Conservation (phyloP, 2,329 filamentous ascomycete genomes). For the Aspergillus ustus region DNA sequence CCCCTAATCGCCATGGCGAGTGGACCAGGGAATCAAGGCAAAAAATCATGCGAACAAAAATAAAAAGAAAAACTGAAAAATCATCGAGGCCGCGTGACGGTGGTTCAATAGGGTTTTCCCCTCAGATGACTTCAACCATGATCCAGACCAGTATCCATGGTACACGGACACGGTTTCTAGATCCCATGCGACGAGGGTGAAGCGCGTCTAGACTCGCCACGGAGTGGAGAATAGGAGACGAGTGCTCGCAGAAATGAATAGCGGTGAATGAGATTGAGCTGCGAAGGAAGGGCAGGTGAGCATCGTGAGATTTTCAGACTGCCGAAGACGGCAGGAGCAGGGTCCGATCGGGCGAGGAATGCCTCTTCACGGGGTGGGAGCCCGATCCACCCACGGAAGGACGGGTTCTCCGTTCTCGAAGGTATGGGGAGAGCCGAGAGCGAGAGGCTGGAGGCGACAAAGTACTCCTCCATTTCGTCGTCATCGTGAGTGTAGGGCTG, state of each 20-base stretch:
- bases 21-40: neutral
- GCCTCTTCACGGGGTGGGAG: neutral
- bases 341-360: slow-evolving; percentile 13
- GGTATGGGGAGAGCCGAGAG: neutral
- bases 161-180: slow-evolving; percentile 16
- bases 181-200: neutral
- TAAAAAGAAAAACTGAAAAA: slow-evolving; percentile 21
- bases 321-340: slow-evolving; percentile 7
- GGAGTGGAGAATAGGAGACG: neutral
- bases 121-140: slow-evolving; percentile 32
- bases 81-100: slow-evolving; percentile 32
- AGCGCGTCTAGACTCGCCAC: slow-evolving; percentile 1
- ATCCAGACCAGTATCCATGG: slow-evolving; percentile 31
- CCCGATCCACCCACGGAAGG: neutral
- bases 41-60: slow-evolving; percentile 1
- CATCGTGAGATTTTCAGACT: slow-evolving; percentile 12
- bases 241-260: neutral
- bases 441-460: neutral
- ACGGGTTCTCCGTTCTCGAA: neutral
- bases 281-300: slow-evolving; percentile 8
- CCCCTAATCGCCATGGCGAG: neutral
- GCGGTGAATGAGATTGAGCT: neutral
- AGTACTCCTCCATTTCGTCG: neutral
- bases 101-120: slow-evolving; percentile 28
- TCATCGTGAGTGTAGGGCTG: neutral